Conservation (phyloP, 73 alveolate species). For the Uronychia binucleata region DNA sequence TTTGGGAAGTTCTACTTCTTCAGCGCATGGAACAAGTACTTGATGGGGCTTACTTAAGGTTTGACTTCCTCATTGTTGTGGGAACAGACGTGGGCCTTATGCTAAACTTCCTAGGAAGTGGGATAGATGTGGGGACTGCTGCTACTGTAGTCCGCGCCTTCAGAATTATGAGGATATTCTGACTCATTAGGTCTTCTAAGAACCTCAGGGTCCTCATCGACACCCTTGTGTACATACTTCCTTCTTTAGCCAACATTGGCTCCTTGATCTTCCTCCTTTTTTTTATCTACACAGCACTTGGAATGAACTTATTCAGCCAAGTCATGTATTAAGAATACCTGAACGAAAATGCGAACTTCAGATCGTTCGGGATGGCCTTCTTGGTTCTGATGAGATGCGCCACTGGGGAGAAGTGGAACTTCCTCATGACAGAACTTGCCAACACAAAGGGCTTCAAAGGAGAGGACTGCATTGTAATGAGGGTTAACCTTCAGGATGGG, state of each 20-base stretch:
- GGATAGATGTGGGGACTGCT: constrained; percentile 19
- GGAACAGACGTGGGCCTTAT: constrained; percentile 65
- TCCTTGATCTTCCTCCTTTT: constrained; percentile 52
- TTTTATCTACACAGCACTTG: constrained; percentile 40
- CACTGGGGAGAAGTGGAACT: constrained; percentile 30
- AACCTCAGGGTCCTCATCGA: constrained; percentile 53
- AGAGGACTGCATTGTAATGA: neutral
- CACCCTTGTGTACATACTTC: constrained; percentile 57
- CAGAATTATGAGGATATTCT: constrained; percentile 66
- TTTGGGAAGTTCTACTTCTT: constrained; percentile 22
- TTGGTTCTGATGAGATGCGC: constrained; percentile 7
- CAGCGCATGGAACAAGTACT: constrained; percentile 5
- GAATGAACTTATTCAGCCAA: constrained; percentile 27
- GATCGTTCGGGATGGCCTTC: constrained; percentile 1
- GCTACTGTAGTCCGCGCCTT: constrained; percentile 69
- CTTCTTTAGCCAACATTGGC: constrained; percentile 70
- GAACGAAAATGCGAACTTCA: constrained; percentile 8
- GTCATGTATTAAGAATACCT: constrained; percentile 10
- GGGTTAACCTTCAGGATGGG: neutral
- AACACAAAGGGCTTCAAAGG: constrained; percentile 1
- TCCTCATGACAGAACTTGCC: constrained; percentile 11
- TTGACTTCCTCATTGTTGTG: constrained; percentile 18
- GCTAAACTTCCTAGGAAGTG: constrained; percentile 51
- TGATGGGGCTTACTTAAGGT: neutral
- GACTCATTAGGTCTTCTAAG: constrained; percentile 61